Base-by-base conservation (phyloP, 1,284 basidiomycete genomes). In the Hymenochaete sp. region DNA sequence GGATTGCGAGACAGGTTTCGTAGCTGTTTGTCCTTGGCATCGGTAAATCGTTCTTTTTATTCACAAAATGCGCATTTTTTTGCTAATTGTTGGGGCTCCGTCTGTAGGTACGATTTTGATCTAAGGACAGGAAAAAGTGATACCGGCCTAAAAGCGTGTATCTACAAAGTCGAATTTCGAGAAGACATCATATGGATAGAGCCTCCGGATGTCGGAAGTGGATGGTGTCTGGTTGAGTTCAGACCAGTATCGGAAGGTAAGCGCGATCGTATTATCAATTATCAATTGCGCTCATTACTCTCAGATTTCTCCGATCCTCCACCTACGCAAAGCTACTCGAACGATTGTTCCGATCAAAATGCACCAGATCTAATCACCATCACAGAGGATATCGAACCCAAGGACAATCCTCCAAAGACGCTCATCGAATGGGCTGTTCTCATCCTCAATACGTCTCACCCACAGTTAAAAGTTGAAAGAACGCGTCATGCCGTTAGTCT, bases 1-100 rank as follows among this genome's bases (percentile, higher is more conserved):
- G 56, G 82, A 85, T 49, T 78, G 71, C 47, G 81, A 77, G 50
- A 68, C 59, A 38, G 74, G 66, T 38, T 57, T 71, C 14, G 75
- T 79, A 10, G 76, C 77, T 38, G 83, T 89, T 3, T 90, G 87
- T 61, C 87, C 89, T 3, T 90, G 84, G 83, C 88, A 93, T 63
- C 75, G 84, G 72, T 82, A 61, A 53, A 71, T 49, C 18, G 24
- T 41, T n/a, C 38, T n/a, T 28, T 14, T 10, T 28, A 21, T 2
- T 26, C 32, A 32, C 27, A 14, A 16, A n/a, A n/a, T 26, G 19
- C 19, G n/a, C 16, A 44, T 60, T 59, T 49, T 54, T 53, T 40
- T 47, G 5, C 9, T 31, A 31, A 31, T 31, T 10, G 9, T 31
- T 9, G 14, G 14, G 5, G 13, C 21, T 35, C 8, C 38, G 18